Conservation (phyloP, 1,139 yeast species). For the Geotrichum siamense region DNA sequence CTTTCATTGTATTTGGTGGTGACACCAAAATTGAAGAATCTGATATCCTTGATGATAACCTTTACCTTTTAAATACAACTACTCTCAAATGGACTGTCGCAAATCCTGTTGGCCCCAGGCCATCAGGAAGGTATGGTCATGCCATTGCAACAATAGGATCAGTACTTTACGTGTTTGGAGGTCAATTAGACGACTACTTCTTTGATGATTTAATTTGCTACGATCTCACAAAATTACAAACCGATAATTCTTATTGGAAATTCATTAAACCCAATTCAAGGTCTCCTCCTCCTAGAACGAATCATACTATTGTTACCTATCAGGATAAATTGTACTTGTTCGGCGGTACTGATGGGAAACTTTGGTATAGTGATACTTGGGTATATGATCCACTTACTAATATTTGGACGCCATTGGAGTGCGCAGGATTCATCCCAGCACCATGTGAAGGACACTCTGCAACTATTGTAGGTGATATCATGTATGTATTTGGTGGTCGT, state of each 20-base stretch:
- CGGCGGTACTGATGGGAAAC: constrained; percentile 82
- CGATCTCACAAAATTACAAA: constrained; percentile 82
- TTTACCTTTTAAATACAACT: constrained; percentile 83
- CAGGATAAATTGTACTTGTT: constrained; percentile 78
- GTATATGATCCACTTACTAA: constrained; percentile 63
- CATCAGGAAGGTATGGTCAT: constrained; percentile 92
- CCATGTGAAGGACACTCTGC: constrained; percentile 93
- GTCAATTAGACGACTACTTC: constrained; percentile 83
- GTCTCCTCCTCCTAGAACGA: constrained; percentile 76
- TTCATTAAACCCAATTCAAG: constrained; percentile 48
- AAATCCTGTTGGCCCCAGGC: constrained; percentile 71
- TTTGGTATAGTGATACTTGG: constrained; percentile 74
- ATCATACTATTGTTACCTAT: constrained; percentile 81
- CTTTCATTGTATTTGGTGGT: constrained; percentile 93
- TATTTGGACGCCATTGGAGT: constrained; percentile 51
- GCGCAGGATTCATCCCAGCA: constrained; percentile 62
- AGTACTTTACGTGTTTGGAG: constrained; percentile 82
- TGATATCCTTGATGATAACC: constrained; percentile 76
- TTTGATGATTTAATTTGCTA: constrained; percentile 81
- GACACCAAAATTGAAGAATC: constrained; percentile 80
- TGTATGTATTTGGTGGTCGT: constrained; percentile 90
- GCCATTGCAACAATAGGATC: constrained; percentile 64
- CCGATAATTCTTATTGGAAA: constrained; percentile 82
- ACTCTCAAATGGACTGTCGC: constrained; percentile 90
- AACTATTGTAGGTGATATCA: constrained; percentile 65